Evolutionary conservation across 2,329 filamentous ascomycete species (phyloP), one percentile per base, ranked within the genome.

Genomic region (Ophioceras dolichostomum): DNA sequence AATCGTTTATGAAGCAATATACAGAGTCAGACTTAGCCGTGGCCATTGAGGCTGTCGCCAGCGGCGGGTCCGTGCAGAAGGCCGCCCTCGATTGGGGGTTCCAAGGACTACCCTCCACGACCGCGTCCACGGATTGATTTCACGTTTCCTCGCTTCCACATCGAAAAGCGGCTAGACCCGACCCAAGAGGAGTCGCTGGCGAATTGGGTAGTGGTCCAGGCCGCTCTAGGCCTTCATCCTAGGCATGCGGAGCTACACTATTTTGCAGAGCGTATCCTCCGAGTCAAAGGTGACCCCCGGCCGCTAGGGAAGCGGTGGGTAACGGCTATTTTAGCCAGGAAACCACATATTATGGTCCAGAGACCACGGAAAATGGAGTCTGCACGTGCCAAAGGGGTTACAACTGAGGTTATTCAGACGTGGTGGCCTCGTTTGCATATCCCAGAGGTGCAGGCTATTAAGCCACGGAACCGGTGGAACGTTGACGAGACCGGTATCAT

Each of bases 221-320:
- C 35, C 26, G 33, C 33, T 12, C 26, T 44, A 14, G 37, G 42
- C n/a, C 34, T 42, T 3, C 38, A 19, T 18, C 38, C 24, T 28
- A 44, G 35, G 7, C 24, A 42, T 30, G 4, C 26, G 19, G 10
- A 44, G 21, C 14, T 42, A 2, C 39, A 32, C 13, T 27, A 34
- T 9, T 42, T 44, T 26, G 37, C 22, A 6, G 8, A 37, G 12
- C 21, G 30, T 9, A 42, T 42, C 6, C 27, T 42, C 6, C 18
- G 19, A 12, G 17, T 21, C 13, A 10, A 14, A 28, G 38, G 38
- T 14, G 38, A 36, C 13, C n/a, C 30, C 9, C 10, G n/a, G n/a
- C 29, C 21, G 3, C 20, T 40, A 16, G 28, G 38, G 16, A 40
- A 37, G 24, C 29, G 24, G 12, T 40, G 29, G 38, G 17, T 37